Evolutionary conservation across 192 early-diverging fungal genomes (phyloP), one percentile per base, ranked within the genome.

Genomic region (Pilaira anomala): DNA sequence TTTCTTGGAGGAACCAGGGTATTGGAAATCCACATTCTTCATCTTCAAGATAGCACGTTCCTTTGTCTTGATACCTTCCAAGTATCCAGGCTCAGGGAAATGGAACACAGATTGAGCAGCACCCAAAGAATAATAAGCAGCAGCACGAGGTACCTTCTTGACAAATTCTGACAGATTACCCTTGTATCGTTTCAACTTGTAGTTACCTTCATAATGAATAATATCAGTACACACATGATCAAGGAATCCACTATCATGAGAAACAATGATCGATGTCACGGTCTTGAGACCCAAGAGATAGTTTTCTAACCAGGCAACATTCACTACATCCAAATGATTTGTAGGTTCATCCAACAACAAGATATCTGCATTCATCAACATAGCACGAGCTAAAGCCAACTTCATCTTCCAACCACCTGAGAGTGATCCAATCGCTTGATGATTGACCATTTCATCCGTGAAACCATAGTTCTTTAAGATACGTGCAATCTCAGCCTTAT

Each of bases 331-430:
- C 80, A 93, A 87, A 78, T 91, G 88, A 79, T 92, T 92, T 66
- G 88, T 91, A 51, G 90, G 90, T 76, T 93, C 91, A 66, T 93
- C 91, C 66, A 92, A 76, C 62, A 93, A 77, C 63, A 92, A 73
- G 55, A 93, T 88, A 78, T 93, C 91, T 68, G 90, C 88, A 67
- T 91, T 90, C 78, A 83, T 78, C 71, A 93, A 79, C 85, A 93
- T 88, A 52, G 91, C 90, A 78, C 89, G 87, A 28, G 90, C 90
- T 67, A 93, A 81, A 74, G 84, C 88, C 48, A 92, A 77, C 83
- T 91, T 92, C 91, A 93, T 93, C 78, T 90, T 89, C 91, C 91
- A 93, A 67, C 91, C 91, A 78, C 91, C 91, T 62, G 87, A 89
- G 16, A 93, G 85, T 26, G 84, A 79, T 48, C 86, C 87, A 73